Evolutionary conservation across 2,329 filamentous ascomycete genomes (phyloP).

Genomic region (Cucurbitaria berberidis): DNA sequence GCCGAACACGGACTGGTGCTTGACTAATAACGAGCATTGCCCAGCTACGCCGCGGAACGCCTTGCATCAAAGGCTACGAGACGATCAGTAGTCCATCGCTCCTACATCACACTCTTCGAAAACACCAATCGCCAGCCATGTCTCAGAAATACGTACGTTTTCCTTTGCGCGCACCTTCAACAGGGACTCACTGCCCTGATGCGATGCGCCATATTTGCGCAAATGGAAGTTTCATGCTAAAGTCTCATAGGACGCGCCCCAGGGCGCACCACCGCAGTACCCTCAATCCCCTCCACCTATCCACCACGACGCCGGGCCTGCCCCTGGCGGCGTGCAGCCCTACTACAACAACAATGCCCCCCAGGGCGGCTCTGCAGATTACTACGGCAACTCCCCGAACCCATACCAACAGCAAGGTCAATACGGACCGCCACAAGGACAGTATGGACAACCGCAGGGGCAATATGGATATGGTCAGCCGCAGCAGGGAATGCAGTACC

Average conservation of each 20-base stretch:
- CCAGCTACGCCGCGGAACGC: slow-evolving; percentile 29
- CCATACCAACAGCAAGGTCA: slow-evolving; percentile 30
- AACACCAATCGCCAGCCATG: slow-evolving; percentile 1
- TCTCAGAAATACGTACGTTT: slow-evolving; percentile 35
- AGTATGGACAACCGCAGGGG: slow-evolving; percentile 27
- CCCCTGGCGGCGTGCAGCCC: slow-evolving; percentile 10
- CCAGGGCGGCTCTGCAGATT: slow-evolving; percentile 20
- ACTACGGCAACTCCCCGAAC: slow-evolving; percentile 29
- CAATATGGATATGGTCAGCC: slow-evolving; percentile 42
- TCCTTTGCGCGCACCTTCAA: background rate
- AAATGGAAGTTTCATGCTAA: slow-evolving; percentile 5
- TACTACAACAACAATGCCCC: slow-evolving; percentile 31
- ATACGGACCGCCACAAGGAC: slow-evolving; percentile 26
- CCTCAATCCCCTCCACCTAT: slow-evolving; percentile 40
- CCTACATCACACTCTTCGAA: slow-evolving; percentile 10
- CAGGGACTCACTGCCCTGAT: background rate
- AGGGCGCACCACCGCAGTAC: slow-evolving; percentile 44
- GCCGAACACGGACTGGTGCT: background rate
- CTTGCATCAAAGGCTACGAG: slow-evolving; percentile 10
- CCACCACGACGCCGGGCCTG: slow-evolving; percentile 33
- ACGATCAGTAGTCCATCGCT: slow-evolving; percentile 6
- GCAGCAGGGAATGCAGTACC: slow-evolving; percentile 40
- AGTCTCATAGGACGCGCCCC: slow-evolving; percentile 21
- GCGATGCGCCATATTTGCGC: slow-evolving; percentile 3
- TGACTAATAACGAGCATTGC: slow-evolving; percentile 15